Conservation (phyloP, 257 asterid genomes). For the Solanum medicagineum region DNA sequence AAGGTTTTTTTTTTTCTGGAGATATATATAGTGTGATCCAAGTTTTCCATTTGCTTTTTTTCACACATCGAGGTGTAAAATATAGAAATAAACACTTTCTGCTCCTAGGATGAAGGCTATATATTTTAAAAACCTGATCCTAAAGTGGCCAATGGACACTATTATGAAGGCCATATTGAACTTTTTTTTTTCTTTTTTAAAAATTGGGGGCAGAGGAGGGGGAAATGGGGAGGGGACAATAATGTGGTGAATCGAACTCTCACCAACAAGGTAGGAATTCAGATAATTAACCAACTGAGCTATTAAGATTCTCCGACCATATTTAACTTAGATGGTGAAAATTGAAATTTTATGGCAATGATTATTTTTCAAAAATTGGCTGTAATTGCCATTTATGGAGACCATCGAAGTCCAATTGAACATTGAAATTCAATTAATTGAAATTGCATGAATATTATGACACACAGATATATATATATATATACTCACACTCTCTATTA, state of each 20-base stretch:
- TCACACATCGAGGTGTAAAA: neutral
- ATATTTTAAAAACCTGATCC: neutral
- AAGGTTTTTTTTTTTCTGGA: too few species aligned
- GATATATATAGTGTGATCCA: neutral
- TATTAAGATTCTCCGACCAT: neutral
- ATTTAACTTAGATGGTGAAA: neutral
- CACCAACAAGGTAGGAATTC: too few species aligned
- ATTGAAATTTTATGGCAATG: neutral
- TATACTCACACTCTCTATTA: too few species aligned
- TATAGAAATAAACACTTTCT: neutral
- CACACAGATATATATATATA: too few species aligned
- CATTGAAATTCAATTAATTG: neutral
- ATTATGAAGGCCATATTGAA: neutral
- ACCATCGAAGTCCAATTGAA: neutral
- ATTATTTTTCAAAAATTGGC: neutral
- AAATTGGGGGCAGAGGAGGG: too few species aligned
- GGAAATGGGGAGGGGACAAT: too few species aligned
- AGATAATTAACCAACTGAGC: too few species aligned
- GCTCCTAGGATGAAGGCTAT: rapidly evolving
- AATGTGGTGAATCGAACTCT: too few species aligned
- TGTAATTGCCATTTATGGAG: neutral
- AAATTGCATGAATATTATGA: neutral
- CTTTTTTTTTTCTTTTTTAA: neutral
- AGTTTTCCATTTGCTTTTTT: neutral
- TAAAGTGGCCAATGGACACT: neutral